Evolutionary conservation across 2,329 filamentous ascomycete species (phyloP), one percentile per base, ranked within the genome.

Genomic region (Neofusicoccum cordaticola): DNA sequence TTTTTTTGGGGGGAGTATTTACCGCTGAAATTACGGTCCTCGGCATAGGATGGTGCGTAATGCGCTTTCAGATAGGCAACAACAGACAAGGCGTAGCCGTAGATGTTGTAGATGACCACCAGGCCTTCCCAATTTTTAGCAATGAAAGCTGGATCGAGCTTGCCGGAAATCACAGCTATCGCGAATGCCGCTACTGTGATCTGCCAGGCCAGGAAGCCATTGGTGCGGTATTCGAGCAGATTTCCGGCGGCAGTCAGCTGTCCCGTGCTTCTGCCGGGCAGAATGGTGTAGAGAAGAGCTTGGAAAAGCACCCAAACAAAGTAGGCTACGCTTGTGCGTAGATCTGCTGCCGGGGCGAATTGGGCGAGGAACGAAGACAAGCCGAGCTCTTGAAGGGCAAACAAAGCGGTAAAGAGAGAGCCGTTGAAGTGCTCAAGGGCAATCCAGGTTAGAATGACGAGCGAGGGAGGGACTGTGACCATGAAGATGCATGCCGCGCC

Each of bases 21-120:
- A 66, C 63, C 63, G 39, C 63, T 65, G 27, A 65, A 65, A 31
- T 61, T 58, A 12, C 63, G 52, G 27, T 65, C 63, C 45, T 65
- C 53, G n/a, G 63, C 53, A 31, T 65, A 60, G 7, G 53, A 44
- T 12, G 63, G 63, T 11, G 63, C 52, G 52, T 60, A 65, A 39
- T 65, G 63, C 12, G 63, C 63, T 42, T 65, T 65, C 19, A 53
- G 8, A 17, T 65, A 65, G n/a, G 63, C 63, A 5, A 61, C 22
- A 8, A 15, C 41, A 45, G 63, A 60, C 37, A 65, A 41, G 4
- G 31, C 15, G 31, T 65, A 65, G 53, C 63, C 63, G 15, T 52
- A 65, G 6, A 61, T 42, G 41, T 65, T 65, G 47, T 52, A 61
- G 39, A 57, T 45, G 8, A 65, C 53, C n/a, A 65, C 47, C 13